Evolutionary conservation across 192 early-diverging fungal species (phyloP), one percentile per base, ranked within the genome.

Genomic region (Mycoemilia scoparia): DNA sequence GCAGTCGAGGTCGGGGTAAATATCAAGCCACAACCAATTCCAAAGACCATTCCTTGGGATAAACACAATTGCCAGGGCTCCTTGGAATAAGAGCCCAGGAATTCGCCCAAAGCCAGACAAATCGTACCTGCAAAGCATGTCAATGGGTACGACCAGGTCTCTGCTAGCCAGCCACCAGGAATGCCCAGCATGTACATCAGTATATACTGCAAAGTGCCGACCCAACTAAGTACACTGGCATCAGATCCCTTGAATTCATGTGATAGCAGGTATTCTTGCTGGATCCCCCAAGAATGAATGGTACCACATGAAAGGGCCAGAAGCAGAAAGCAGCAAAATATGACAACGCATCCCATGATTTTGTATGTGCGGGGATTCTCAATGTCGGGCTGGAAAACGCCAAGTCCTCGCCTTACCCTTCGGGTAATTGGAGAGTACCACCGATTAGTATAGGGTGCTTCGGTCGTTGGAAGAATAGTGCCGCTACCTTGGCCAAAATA

Each of bases 21-120:
- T 7, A 64, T 59, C 21, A 77, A 36, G 24, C 60, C 62, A 16
- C 43, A 45, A 9, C 74, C 74, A 10, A 71, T 3, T 14, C 77
- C 74, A 39, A 63, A 75, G 15, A 80, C 31, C 16, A 77, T 32
- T n/a, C 77, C 77, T 24, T 77, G 67, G 0, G 73, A 46, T 7
- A 80, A 36, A 27, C 70, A 77, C 12, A 80, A 43, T 29, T 76
- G 71, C 77, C 77, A 80, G 0, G 73, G 44, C 32, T 67, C 39
- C 7, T 60, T 75, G 7, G 69, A 49, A 40, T 74, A 77, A 21
- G 67, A 69, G 7, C 70, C 67, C 4, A 73, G 43, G 6, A 76
- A 40, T 21, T 73, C 45, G 10, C 74, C 74, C 1, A 74, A 12
- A n/a, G 65, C 49, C 46, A 62, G 31, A 24, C 59, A 24, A 16